phyloP scores from a whole-genome alignment of 2,329 filamentous ascomycete genomes.

The Xylaria sp. region DNA sequence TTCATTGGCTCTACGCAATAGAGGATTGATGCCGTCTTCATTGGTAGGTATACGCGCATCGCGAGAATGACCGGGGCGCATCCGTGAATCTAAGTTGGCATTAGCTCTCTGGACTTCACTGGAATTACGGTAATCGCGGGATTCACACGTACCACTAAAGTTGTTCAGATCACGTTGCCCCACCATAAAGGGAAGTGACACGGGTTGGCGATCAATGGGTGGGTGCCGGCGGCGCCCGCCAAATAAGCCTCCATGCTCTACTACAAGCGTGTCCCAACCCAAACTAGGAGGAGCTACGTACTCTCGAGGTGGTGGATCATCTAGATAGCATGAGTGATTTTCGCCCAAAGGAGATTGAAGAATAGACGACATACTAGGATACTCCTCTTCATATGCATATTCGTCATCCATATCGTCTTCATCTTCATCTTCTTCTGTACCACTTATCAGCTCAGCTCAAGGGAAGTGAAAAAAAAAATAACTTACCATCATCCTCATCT shows the following conservation, averaged over 20 bases:
- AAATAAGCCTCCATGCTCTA: conserved; percentile 57
- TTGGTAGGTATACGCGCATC: conserved; percentile 64
- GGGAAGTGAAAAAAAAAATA: conserved; percentile 36
- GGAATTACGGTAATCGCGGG: not conserved
- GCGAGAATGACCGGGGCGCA: conserved; percentile 64
- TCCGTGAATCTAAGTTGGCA: conserved; percentile 46
- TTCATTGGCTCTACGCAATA: conserved; percentile 73
- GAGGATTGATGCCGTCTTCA: conserved; percentile 87
- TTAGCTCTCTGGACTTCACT: conserved; percentile 41
- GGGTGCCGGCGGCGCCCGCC: conserved; percentile 64
- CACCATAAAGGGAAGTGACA: conserved; percentile 59
- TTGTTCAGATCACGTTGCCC: conserved; percentile 45
- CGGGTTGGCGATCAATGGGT: conserved; percentile 66
- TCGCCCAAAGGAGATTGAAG: not conserved
- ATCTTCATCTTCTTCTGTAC: conserved; percentile 65
- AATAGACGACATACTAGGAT: conserved; percentile 60
- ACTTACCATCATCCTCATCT: conserved; percentile 66
- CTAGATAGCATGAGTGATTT: conserved; percentile 40
- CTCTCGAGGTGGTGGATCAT: conserved; percentile 57
- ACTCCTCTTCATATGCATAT: conserved; percentile 69
- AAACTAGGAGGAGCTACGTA: conserved; percentile 57
- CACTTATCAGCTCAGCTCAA: conserved; percentile 41
- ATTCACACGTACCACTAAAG: conserved; percentile 44
- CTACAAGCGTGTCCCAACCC: conserved; percentile 67
- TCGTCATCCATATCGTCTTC: conserved; percentile 77